Base-by-base conservation (phyloP, 2,329 filamentous ascomycete genomes). In the Fusarium temperatum region DNA sequence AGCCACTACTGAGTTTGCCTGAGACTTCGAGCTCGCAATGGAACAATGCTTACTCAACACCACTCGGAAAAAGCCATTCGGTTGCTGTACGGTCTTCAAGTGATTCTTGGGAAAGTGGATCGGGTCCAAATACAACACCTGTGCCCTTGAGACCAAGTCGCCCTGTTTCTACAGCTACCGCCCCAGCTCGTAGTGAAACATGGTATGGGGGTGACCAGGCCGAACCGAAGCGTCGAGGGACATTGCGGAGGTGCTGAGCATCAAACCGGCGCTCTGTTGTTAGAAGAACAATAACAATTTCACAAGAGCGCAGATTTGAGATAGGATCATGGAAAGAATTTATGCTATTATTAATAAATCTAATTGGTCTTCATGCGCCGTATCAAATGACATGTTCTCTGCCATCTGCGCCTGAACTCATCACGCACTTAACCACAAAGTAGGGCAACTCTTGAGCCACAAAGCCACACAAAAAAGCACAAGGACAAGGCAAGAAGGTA, bases 1-100 rank as follows among this genome's bases (percentile, higher is more conserved):
- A 35, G 1, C 45, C 24, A 14, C 36, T 54, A 0, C 2, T 48
- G 1, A 22, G 6, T 4, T 8, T 68, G 1, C 8, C 47, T 0
- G 63, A 48, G 5, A 11, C 6, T 5, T 26, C 36, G 1, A 8
- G 1, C 1, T 20, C 5, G 1, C 26, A 32, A 7, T 62, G 47
- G 55, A 22, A 6, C 2, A 22, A 4, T 3, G 2, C 35, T 17
- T 4, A 11, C 0, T 6, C 10, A 0, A 3, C 28, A 1, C 9
- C 32, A 3, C 8, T 63, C 1, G 4, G 26, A 1, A 32, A 55
- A 17, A 68, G 63, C 8, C 66, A 28, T 8, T 68, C 66, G 1
- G 44, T 39, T 28, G 55, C 54, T 8, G 41, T 48, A 1, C 24
- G 41, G 3, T 35, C 55, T 0, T 38, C 24, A 1, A 39, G 6